Evolutionary conservation across 768 basidiomycete species (phyloP).

Genomic region (Suillus americanus): DNA sequence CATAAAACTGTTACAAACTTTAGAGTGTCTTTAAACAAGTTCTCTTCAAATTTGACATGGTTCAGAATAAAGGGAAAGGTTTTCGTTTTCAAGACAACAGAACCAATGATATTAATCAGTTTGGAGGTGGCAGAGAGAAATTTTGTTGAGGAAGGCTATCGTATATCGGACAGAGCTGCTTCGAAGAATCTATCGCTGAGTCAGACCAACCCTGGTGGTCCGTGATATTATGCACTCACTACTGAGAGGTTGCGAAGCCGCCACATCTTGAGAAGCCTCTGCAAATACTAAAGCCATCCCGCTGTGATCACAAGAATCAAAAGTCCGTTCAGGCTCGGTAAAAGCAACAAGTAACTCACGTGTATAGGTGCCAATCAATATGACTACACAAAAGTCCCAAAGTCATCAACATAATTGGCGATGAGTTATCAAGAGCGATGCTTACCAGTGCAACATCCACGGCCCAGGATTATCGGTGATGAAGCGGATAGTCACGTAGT

Average conservation of each 20-base stretch:
- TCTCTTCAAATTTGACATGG: neutral
- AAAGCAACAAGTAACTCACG: neutral
- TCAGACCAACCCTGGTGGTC: neutral
- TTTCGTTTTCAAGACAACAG: neutral
- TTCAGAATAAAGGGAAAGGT: neutral
- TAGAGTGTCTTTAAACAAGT: neutral
- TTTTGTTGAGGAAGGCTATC: constrained; percentile 1
- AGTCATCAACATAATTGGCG: neutral
- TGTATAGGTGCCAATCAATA: neutral
- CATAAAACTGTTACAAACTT: neutral
- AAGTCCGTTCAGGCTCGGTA: neutral
- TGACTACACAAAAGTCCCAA: neutral
- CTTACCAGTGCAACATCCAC: neutral
- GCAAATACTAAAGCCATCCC: neutral
- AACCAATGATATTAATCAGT: neutral
- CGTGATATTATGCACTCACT: neutral
- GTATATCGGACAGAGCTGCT: neutral
- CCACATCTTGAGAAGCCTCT: neutral
- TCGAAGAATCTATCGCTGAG: neutral
- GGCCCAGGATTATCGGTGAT: constrained; percentile 1
- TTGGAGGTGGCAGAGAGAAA: neutral
- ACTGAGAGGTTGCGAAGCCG: neutral
- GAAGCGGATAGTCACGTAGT: neutral
- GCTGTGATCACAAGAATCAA: neutral
- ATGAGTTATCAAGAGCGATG: neutral